A percentile compares a stretch with the other conserved stretches of the same genome.
Conservation (phyloP, 2,329 filamentous ascomycete genomes). For the Raffaelea deltoideospora region DNA sequence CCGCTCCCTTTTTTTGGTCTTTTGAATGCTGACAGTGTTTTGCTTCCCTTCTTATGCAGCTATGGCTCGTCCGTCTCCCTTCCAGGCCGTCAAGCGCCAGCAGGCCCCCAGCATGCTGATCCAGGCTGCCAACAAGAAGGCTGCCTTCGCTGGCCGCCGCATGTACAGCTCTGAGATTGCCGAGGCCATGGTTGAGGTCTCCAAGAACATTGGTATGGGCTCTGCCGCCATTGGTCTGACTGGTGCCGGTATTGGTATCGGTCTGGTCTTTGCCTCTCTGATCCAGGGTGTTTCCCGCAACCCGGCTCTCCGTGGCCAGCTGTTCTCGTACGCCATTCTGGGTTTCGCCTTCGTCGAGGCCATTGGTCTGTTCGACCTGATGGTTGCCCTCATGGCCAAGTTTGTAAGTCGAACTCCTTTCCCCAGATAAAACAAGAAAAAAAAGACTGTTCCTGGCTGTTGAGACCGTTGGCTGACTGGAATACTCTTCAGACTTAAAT, state of each 20-base stretch:
- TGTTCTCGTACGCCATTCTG: conserved; percentile 55
- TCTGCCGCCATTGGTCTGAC: conserved; percentile 82
- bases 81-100: conserved; percentile 65
- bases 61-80: conserved; percentile 43
- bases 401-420: conserved; percentile 56
- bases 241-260: conserved; percentile 89
- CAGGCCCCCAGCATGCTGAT: conserved; percentile 52
- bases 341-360: conserved; percentile 50
- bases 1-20: neutral
- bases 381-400: conserved; percentile 91
- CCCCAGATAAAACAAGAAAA: too few relatives aligned
- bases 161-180: conserved; percentile 81
- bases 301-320: conserved; percentile 85
- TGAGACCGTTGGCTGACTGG: neutral
- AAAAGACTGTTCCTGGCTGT: neutral
- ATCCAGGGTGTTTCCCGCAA: conserved; percentile 84
- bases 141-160: conserved; percentile 45
- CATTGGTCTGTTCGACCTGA: conserved; percentile 45
- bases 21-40: conserved; percentile 7
- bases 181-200: conserved; percentile 77
- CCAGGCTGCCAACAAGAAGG: conserved; percentile 46
- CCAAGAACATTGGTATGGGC: conserved; percentile 83
- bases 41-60: conserved; percentile 20
- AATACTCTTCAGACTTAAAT: conserved; percentile 7
- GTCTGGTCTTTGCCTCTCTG: conserved; percentile 83